Percentiles rank a stretch among this genome's conserved stretches.
Conservation (phyloP, 495 filamentous ascomycete genomes). For the Aspergillus kassunensis region DNA sequence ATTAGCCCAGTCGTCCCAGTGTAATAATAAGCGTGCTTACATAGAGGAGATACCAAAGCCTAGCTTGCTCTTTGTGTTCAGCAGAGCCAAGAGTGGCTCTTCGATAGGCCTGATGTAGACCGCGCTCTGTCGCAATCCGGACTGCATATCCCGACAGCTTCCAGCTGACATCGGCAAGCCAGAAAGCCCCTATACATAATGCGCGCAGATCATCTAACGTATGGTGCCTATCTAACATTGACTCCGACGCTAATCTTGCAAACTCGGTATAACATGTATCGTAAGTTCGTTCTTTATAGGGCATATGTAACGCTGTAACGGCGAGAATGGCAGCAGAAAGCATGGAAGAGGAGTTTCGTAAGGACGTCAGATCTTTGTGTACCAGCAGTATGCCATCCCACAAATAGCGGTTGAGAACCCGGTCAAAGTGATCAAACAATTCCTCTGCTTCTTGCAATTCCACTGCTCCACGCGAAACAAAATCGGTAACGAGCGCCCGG, state of each 20-base stretch:
- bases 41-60: conserved; percentile 51
- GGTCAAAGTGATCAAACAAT: conserved; percentile 47
- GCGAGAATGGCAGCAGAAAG: conserved; percentile 48
- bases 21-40: conserved; percentile 27
- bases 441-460: conserved; percentile 47
- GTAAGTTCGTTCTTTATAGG: conserved; percentile 41
- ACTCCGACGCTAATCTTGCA: conserved; percentile 46
- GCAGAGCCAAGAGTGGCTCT: conserved; percentile 45
- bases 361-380: conserved; percentile 40
- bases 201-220: conserved; percentile 50
- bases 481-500: conserved; percentile 44
- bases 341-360: conserved; percentile 48
- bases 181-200: conserved; percentile 52
- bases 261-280: conserved; percentile 52
- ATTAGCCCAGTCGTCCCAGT: not conserved
- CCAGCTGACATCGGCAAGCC: conserved; percentile 54
- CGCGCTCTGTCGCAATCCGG: conserved; percentile 52
- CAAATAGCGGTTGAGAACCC: conserved; percentile 50
- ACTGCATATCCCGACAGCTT: conserved; percentile 54
- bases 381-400: conserved; percentile 48
- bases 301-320: conserved; percentile 51
- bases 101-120: conserved; percentile 47
- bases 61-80: conserved; percentile 44
- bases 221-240: conserved; percentile 50
- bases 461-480: conserved; percentile 48